A percentile compares a stretch with the other conserved stretches of the same genome.
phyloP scores from a whole-genome alignment of 1,139 yeast genomes.

The Tardiomyces digboiensis region DNA sequence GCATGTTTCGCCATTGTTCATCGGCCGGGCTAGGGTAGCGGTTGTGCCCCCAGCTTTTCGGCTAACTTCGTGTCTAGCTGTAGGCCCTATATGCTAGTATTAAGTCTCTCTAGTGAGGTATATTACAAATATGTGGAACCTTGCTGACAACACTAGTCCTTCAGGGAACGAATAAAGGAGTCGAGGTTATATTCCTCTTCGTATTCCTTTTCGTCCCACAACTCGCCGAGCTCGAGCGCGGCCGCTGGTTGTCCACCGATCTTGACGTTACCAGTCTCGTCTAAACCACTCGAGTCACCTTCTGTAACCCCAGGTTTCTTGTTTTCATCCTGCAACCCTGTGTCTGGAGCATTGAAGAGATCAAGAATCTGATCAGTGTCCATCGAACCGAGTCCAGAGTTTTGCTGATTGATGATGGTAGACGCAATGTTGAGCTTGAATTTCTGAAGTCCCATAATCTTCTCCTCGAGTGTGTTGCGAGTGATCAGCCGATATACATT shows the following conservation, averaged over 20 bases:
- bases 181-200: slow-evolving; percentile 96
- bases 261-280: slow-evolving; percentile 49
- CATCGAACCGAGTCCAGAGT: slow-evolving; percentile 91
- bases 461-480: slow-evolving; percentile 87
- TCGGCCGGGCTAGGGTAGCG: too few species aligned
- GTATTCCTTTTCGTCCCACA: slow-evolving; percentile 95
- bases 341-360: slow-evolving; percentile 67
- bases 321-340: slow-evolving; percentile 33
- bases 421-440: slow-evolving; percentile 97
- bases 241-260: slow-evolving; percentile 58
- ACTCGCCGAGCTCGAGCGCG: slow-evolving; percentile 73
- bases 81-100: too few species aligned
- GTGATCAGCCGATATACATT: slow-evolving; percentile 92
- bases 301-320: slow-evolving; percentile 30
- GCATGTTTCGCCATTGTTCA: too few species aligned
- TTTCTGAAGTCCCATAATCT: slow-evolving; percentile 96
- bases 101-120: too few species aligned
- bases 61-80: too few species aligned
- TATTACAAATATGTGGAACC: neutral
- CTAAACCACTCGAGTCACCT: slow-evolving; percentile 28
- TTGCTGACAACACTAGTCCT: slow-evolving; percentile 16
- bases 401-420: slow-evolving; percentile 93
- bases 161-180: slow-evolving; percentile 74
- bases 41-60: too few species aligned
- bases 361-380: slow-evolving; percentile 93